A percentile compares a stretch with the other conserved stretches of the same genome.
These are phyloP conservation scores for Aurifilum marmelostoma DNA, from an alignment of 2,329 filamentous ascomycete genomes.

Conservation along the genomic window DNA sequence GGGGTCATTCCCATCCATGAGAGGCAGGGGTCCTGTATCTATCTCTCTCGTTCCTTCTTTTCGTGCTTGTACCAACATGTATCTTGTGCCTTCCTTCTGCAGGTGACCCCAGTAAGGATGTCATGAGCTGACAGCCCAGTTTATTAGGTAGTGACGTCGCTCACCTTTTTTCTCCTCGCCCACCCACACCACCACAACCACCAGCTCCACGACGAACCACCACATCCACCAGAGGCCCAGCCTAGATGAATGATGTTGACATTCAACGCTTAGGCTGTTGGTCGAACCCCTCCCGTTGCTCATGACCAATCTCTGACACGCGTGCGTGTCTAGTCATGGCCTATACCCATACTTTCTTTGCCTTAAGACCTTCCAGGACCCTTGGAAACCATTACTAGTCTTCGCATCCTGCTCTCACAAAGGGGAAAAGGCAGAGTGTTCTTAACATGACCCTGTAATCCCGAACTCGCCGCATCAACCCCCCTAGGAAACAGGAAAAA, in stretches of 20 bases:
- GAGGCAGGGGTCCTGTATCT: background rate
- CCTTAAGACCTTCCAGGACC: background rate
- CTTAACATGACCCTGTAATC: background rate
- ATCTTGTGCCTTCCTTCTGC: slow-evolving; percentile 9
- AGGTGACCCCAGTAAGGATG: slow-evolving; percentile 3
- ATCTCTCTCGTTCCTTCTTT: background rate
- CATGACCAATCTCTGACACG: slow-evolving; percentile 8
- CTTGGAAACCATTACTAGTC: background rate
- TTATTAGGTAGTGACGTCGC: slow-evolving; percentile 13
- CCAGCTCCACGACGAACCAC: background rate
- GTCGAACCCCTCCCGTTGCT: background rate
- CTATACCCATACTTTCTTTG: background rate
- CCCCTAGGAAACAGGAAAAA: background rate
- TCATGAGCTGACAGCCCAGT: slow-evolving; percentile 5
- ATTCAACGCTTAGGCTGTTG: background rate
- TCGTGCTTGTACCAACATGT: slow-evolving; percentile 1
- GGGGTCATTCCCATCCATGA: background rate
- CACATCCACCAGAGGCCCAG: background rate
- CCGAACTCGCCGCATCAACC: background rate
- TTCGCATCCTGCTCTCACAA: background rate
- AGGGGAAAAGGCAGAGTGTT: background rate
- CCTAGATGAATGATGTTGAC: slow-evolving; percentile 16
- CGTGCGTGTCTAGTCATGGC: slow-evolving; percentile 7
- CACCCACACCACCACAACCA: background rate
- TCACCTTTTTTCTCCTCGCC: background rate